These are phyloP conservation scores for Syzygium jambos DNA, from an alignment of 345 rosid species.

Conservation along the genomic window DNA sequence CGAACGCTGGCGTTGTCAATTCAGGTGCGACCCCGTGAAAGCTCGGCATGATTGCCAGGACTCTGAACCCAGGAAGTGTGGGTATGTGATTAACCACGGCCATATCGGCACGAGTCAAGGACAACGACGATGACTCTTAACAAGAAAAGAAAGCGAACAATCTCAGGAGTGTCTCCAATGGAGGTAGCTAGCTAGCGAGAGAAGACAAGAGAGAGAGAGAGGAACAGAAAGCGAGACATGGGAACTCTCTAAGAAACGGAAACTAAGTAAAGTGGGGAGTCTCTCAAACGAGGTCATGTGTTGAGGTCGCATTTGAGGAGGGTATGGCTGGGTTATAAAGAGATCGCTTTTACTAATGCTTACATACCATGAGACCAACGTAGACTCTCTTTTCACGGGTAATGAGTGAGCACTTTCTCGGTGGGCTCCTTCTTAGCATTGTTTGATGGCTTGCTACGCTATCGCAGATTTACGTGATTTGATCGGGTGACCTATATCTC, in stretches of 20 bases:
- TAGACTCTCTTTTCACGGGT: neutral
- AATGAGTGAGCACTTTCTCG: neutral
- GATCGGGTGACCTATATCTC: too few relatives aligned
- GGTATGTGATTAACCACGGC: conserved; percentile 1
- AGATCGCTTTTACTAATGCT: neutral
- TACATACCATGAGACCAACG: neutral
- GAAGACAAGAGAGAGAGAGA: too few relatives aligned
- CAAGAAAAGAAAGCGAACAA: neutral
- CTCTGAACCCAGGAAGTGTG: conserved; percentile 14
- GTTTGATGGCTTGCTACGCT: too few relatives aligned
- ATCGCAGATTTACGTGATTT: too few relatives aligned
- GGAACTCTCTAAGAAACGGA: too few relatives aligned
- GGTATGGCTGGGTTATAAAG: neutral
- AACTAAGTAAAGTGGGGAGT: neutral
- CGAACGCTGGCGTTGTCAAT: conserved; percentile 30
- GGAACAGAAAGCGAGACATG: too few relatives aligned
- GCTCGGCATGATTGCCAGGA: conserved; percentile 23
- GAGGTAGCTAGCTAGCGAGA: too few relatives aligned
- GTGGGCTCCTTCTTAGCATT: too few relatives aligned
- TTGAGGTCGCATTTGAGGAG: neutral
- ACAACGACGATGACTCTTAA: neutral
- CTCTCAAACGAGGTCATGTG: neutral
- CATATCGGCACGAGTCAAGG: neutral
- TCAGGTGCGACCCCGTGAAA: conserved; percentile 20
- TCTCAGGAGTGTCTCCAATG: too few relatives aligned